phyloP scores from a whole-genome alignment of 2,329 filamentous ascomycete species.

The Cladophialophora bantiana region DNA sequence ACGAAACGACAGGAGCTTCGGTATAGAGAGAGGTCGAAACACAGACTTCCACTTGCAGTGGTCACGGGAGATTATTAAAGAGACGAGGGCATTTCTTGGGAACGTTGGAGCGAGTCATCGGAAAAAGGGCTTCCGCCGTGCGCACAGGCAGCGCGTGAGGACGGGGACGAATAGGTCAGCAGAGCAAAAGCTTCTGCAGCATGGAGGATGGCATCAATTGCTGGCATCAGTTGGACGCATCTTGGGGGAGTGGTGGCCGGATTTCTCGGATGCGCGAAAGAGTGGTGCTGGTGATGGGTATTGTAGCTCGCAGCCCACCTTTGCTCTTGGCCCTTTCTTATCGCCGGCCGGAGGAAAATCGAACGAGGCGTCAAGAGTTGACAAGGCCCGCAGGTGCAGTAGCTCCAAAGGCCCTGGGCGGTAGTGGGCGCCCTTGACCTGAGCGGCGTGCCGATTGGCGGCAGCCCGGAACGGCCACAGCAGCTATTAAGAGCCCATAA shows the following conservation, averaged over 20 bases:
- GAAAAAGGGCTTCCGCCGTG: background rate
- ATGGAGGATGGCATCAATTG: constrained; percentile 10
- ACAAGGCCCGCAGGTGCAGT: constrained; percentile 24
- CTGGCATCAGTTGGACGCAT: constrained; percentile 16
- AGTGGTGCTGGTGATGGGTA: constrained; percentile 11
- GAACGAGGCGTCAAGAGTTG: constrained; percentile 8
- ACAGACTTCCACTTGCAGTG: constrained; percentile 18
- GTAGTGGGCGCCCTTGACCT: constrained; percentile 4
- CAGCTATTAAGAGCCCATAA: background rate
- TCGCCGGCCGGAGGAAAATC: constrained; percentile 8
- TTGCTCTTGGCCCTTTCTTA: constrained; percentile 6
- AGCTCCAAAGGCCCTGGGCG: constrained; percentile 10
- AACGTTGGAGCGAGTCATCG: constrained; percentile 15
- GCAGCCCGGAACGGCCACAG: background rate
- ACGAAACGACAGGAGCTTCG: background rate
- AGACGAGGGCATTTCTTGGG: background rate
- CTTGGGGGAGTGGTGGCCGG: constrained; percentile 25
- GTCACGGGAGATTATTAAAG: constrained; percentile 22
- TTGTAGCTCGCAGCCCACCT: background rate
- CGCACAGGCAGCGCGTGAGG: constrained; percentile 8
- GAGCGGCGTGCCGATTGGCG: constrained; percentile 11
- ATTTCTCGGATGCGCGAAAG: constrained; percentile 36
- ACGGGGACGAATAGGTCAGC: constrained; percentile 29
- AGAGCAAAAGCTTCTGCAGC: constrained; percentile 13
- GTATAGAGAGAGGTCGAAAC: constrained; percentile 11